Base-by-base conservation (phyloP, 768 basidiomycete genomes). In the Lyophyllum atratum region DNA sequence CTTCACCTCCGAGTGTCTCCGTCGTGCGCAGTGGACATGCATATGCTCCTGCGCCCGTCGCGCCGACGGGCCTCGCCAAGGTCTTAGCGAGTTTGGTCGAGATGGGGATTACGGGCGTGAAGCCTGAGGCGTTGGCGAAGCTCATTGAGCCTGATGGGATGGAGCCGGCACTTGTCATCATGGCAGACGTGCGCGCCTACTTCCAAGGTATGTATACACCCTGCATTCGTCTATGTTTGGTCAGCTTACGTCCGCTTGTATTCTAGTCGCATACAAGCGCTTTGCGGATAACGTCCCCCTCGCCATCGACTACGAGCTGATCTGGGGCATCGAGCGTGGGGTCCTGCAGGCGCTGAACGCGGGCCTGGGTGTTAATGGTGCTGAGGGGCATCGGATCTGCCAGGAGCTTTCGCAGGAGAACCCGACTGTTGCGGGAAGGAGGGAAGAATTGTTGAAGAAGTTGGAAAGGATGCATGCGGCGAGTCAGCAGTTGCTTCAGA, bases 121-220 rank as follows among this genome's bases (percentile, higher is more conserved):
- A 73, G 34, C 66, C 76, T 0, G 68, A 69, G 3, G 82, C 85
- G 52, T 60, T 89, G 0, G 60, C 77, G 0, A 84, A 76, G 61
- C 62, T 89, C 0, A 72, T 85, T 3, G 78, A 81, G 0, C 55
- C 74, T 0, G 85, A 88, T 56, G 70, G 70, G 2, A 79, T 77
- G 74, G 85, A 85, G 34, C 76, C 80, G 0, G 85, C 85, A 0
- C 61, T 90, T 17, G 62, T 69, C 3, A 87, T 90, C 63, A 90
- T 91, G 87, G 86, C 86, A 0, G 80, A 84, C 54, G 86, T 89
- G 1, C 76, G 86, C 5, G 88, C 85, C 0, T 90, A 90, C 60
- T 90, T 90, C 68, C 86, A 90, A 77, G 89, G 90, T 87, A 63
- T 8, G 63, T n/a, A n/a, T 56, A 22, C 26, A 15, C 45, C 37